Evolutionary conservation across 495 filamentous ascomycete species (phyloP).

Genomic region (Podospora sp.): DNA sequence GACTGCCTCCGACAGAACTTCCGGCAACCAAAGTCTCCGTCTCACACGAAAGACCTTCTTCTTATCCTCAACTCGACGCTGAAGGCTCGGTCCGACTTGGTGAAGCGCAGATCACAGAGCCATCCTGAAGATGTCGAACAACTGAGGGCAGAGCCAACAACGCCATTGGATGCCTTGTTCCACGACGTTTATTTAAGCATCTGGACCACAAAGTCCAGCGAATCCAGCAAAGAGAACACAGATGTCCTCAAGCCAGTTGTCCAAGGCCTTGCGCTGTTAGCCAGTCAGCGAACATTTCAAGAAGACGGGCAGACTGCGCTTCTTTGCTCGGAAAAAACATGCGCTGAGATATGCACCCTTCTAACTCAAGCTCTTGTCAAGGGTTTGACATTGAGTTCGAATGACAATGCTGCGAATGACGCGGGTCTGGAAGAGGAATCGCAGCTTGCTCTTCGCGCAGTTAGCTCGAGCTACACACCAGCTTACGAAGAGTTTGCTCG

Average conservation of each 20-base stretch:
- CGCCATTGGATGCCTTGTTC: slow-evolving; percentile 34
- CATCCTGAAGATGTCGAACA: slow-evolving; percentile 32
- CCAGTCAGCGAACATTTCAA: slow-evolving; percentile 35
- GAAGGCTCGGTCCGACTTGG: slow-evolving; percentile 37
- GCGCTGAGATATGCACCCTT: slow-evolving; percentile 40
- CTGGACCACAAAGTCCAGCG: slow-evolving; percentile 37
- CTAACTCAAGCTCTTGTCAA: slow-evolving; percentile 27
- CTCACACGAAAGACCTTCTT: slow-evolving; percentile 47
- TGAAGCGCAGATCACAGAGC: slow-evolving; percentile 27
- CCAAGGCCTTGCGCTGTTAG: slow-evolving; percentile 43
- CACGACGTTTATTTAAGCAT: slow-evolving; percentile 44
- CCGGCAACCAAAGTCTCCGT: slow-evolving; percentile 42
- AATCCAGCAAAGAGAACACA: slow-evolving; percentile 30
- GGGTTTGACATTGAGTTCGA: slow-evolving; percentile 31
- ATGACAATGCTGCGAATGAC: slow-evolving; percentile 34
- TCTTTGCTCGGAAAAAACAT: slow-evolving; percentile 38
- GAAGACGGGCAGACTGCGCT: slow-evolving; percentile 23
- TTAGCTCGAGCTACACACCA: slow-evolving; percentile 40
- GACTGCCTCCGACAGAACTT: slow-evolving; percentile 43
- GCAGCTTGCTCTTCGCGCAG: slow-evolving; percentile 41
- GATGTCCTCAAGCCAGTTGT: slow-evolving; percentile 42
- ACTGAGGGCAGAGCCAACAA: slow-evolving; percentile 22
- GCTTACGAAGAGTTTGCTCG: slow-evolving; percentile 34
- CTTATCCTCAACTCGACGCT: slow-evolving; percentile 46
- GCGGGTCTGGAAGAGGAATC: slow-evolving; percentile 41